Percentiles rank a stretch among this genome's conserved stretches.
Evolutionary conservation across 192 early-diverging fungal genomes (phyloP).

Genomic region (Mortierella antarctica): DNA sequence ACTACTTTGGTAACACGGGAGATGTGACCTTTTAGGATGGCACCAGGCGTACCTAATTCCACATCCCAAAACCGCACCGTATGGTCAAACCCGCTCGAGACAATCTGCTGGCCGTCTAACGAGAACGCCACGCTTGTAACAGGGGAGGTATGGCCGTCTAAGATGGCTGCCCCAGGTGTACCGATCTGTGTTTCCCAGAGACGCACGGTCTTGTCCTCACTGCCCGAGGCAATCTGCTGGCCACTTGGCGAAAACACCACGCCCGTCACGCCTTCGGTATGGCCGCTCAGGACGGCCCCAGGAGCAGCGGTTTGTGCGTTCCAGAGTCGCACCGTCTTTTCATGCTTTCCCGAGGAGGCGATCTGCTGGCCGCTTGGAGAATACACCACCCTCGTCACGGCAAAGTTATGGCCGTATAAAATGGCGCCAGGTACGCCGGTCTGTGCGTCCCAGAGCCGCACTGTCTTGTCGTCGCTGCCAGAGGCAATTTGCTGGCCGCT

Average conservation of each 20-base stretch:
- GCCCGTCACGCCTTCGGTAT: background rate
- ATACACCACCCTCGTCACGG: too few species aligned
- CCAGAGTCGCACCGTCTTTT: too few species aligned
- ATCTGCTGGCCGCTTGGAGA: too few species aligned
- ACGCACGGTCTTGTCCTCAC: background rate
- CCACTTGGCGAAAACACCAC: background rate
- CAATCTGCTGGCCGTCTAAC: background rate
- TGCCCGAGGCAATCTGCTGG: background rate
- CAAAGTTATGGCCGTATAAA: too few species aligned
- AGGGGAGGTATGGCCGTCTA: background rate
- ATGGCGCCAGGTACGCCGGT: too few species aligned
- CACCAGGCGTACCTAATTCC: background rate
- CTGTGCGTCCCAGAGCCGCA: too few species aligned
- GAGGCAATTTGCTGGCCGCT: too few species aligned
- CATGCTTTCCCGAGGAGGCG: too few species aligned
- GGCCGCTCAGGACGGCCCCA: too few species aligned
- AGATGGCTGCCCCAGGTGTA: background rate
- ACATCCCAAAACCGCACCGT: background rate
- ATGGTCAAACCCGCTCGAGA: background rate
- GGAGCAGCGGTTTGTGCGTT: too few species aligned
- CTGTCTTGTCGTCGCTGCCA: too few species aligned
- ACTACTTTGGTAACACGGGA: background rate
- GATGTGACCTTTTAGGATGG: background rate
- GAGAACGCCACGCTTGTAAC: background rate
- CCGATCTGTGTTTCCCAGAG: background rate